Conservation (phyloP, 108 stramenopile genomes). For the Cyclostephanos tholiformis region DNA sequence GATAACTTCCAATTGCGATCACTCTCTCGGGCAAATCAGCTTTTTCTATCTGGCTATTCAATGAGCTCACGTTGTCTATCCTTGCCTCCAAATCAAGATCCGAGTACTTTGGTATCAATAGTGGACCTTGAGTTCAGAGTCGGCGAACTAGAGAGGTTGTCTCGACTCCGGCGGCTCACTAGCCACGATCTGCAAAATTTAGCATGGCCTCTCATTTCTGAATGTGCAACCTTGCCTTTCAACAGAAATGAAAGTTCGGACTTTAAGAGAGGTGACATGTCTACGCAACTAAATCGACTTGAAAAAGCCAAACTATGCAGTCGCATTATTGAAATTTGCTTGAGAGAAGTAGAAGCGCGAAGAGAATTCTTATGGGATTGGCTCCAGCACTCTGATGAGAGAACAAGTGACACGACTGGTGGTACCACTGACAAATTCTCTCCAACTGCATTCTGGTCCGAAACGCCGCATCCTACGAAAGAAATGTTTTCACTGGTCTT, state of each 20-base stretch:
- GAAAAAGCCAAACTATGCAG: conserved; percentile 18
- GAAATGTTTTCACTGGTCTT: conserved; percentile 42
- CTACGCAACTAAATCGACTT: conserved; percentile 1
- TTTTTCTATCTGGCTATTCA: not conserved
- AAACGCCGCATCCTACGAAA: conserved; percentile 42
- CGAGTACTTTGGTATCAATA: not conserved
- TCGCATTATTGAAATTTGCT: conserved; percentile 35
- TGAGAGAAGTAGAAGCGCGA: conserved; percentile 30
- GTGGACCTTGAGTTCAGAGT: conserved; percentile 20
- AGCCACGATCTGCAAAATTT: conserved; percentile 25
- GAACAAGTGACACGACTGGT: not conserved
- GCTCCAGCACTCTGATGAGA: conserved; percentile 8
- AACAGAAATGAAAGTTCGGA: conserved; percentile 11
- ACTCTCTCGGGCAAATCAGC: not conserved
- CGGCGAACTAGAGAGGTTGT: conserved; percentile 20
- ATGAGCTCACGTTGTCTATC: not conserved
- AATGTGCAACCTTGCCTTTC: conserved; percentile 10
- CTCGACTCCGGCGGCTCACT: conserved; percentile 10
- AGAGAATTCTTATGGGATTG: conserved; percentile 35
- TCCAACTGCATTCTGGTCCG: conserved; percentile 37
- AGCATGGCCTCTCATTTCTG: conserved; percentile 35
- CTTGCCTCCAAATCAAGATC: not conserved
- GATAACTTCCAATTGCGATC: not conserved
- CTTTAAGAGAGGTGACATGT: not conserved
- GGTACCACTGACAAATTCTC: conserved; percentile 25